Base-by-base conservation (phyloP, 2,329 filamentous ascomycete species). In the Hymenoscyphus fructigenus region DNA sequence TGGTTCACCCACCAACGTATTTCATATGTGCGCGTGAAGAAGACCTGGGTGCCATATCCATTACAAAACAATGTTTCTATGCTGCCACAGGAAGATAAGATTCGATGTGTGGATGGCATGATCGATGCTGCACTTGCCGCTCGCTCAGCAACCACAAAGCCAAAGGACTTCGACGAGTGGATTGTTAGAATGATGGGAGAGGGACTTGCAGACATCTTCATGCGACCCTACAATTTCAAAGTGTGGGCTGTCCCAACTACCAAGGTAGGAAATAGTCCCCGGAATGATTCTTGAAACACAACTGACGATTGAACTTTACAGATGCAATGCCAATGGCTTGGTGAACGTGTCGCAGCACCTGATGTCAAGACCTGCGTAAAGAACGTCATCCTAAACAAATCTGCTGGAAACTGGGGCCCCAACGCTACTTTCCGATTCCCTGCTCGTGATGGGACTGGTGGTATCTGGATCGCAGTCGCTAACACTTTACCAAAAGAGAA, bases 51-150 rank as follows among this genome's bases (percentile, higher is more conserved):
- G 65, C 94, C 95, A 62, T 99, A 99, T 82, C 95, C 95, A 70
- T 97, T 99, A 89, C 95, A 99, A 84, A 99, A 98, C 88, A 99
- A 99, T 85, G 94, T 99, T 78, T 96, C 95, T 75, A 94, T 97
- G 89, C 83, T 99, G 76, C 91, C 92, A 79, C 96, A 97, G 85
- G 92, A 97, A 72, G 95, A 99, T 76, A 93, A 99, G 83, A 93
- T 97, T 71, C 89, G 86, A 77, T 96, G 92, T 79, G 90, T 99
- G 75, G 92, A 98, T 72, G 94, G 94, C 70, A 88, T 99, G 84
- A 97, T 99, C 72, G 94, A 99, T 78, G 91, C 95, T 68, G 91
- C 95, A 66, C 80, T 98, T 70, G 92, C 94, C 81, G 87, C 87
- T 75, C 91, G 93, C 74, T 91, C 96, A 57, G 84, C 92, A 76